Percentiles rank a stretch among this genome's conserved stretches.
Evolutionary conservation across 352 stramenopile species (phyloP).

Genomic region (Hyaloperonospora brassicae): DNA sequence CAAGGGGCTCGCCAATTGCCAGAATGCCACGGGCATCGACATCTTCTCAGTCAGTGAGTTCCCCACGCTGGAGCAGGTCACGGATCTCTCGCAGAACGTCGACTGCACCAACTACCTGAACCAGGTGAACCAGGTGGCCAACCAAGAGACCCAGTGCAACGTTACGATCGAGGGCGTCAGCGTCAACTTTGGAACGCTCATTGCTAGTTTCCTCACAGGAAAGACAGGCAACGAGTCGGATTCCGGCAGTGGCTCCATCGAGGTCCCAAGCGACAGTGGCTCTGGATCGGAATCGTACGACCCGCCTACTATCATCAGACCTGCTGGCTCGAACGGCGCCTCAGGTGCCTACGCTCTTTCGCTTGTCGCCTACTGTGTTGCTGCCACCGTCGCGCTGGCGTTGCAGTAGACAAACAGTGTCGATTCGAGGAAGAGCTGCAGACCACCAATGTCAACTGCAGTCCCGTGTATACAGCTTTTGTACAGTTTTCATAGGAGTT

Average conservation of each 20-base stretch:
- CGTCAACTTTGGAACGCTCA: slow-evolving; percentile 38
- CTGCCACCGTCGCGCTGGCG: neutral
- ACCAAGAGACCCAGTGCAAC: slow-evolving; percentile 3
- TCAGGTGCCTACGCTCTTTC: neutral
- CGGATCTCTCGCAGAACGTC: slow-evolving; percentile 1
- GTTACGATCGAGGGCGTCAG: slow-evolving; percentile 22
- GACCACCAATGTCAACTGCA: too few relatives aligned
- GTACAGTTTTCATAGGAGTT: neutral
- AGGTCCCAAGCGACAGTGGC: neutral
- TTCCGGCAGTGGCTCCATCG: slow-evolving; percentile 12
- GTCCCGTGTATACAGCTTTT: neutral
- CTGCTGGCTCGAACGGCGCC: neutral
- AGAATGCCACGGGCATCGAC: slow-evolving; percentile 1
- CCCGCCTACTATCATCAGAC: too few relatives aligned
- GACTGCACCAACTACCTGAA: slow-evolving; percentile 1
- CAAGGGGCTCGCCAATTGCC: neutral
- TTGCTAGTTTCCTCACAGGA: slow-evolving; percentile 41
- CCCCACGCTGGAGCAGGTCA: slow-evolving; percentile 1
- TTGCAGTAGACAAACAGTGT: neutral
- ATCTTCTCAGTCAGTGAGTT: slow-evolving; percentile 1
- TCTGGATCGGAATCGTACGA: neutral
- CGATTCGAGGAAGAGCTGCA: too few relatives aligned
- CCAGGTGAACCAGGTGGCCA: slow-evolving; percentile 2
- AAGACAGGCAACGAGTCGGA: slow-evolving; percentile 60
- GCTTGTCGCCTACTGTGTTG: neutral